Percentiles rank a stretch among this genome's conserved stretches.
Conservation (phyloP, 768 basidiomycete genomes). For the Lactarius sp. region DNA sequence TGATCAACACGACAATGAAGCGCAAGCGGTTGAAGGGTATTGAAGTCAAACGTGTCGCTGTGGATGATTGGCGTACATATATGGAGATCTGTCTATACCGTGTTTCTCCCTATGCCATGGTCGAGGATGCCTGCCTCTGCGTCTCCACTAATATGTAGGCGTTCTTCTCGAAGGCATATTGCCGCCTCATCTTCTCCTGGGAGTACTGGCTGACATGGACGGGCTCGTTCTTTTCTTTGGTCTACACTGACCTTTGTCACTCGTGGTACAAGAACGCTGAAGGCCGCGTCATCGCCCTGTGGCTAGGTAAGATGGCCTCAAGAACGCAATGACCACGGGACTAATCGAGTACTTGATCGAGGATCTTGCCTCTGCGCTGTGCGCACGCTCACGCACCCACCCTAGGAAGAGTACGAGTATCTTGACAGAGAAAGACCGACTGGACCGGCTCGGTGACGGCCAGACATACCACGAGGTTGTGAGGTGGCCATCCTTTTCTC, state of each 20-base stretch:
- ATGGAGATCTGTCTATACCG: constrained; percentile 12
- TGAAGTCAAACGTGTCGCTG: constrained; percentile 29
- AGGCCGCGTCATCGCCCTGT: constrained; percentile 30
- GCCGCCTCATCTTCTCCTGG: not conserved
- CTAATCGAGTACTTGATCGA: no score
- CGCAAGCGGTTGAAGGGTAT: constrained; percentile 30
- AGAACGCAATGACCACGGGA: not conserved
- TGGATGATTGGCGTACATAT: constrained; percentile 31
- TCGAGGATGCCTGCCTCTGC: not conserved
- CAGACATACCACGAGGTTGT: constrained; percentile 26
- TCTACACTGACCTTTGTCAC: constrained; percentile 28
- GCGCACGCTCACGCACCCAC: constrained; percentile 25
- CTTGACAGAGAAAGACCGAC: constrained; percentile 24
- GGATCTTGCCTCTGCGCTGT: constrained; percentile 19
- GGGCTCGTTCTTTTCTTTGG: constrained; percentile 15
- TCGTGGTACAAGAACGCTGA: constrained; percentile 32
- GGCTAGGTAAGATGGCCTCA: constrained; percentile 25
- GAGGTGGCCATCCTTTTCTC: no score
- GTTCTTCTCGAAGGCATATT: constrained; percentile 18
- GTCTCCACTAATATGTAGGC: not conserved
- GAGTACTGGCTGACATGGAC: not conserved
- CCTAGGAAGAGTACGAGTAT: constrained; percentile 31
- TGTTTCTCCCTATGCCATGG: not conserved
- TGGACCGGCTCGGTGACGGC: constrained; percentile 32
- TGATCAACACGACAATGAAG: constrained; percentile 29